These are phyloP conservation scores for Raffaelea albimanens DNA, from an alignment of 2,329 filamentous ascomycete genomes.

Conservation along the genomic window DNA sequence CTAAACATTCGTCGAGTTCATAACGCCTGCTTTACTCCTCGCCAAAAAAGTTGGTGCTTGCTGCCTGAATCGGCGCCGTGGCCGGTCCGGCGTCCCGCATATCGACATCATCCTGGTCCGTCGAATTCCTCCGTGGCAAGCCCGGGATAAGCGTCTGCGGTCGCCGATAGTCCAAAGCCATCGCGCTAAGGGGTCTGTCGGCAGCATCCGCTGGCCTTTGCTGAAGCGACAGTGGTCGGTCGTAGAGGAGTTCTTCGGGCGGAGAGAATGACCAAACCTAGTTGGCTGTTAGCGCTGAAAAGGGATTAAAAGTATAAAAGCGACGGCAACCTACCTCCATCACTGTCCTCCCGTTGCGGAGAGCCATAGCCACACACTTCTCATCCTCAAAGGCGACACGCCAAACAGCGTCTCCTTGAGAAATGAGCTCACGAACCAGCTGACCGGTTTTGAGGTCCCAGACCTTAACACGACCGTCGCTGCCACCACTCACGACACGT, in stretches of 20 bases:
- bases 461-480: constrained; percentile 95
- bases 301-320: background rate
- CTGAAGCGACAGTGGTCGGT: constrained; percentile 40
- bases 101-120: constrained; percentile 39
- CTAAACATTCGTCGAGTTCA: background rate
- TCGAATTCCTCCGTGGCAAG: constrained; percentile 23
- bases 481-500: constrained; percentile 89
- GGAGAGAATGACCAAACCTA: constrained; percentile 95
- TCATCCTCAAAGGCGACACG: constrained; percentile 96
- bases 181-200: constrained; percentile 41
- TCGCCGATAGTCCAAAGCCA: constrained; percentile 34
- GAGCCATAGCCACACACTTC: constrained; percentile 93
- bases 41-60: constrained; percentile 40
- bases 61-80: constrained; percentile 40
- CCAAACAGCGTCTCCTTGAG: constrained; percentile 92
- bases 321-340: constrained; percentile 60
- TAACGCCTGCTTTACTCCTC: constrained; percentile 25
- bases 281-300: background rate
- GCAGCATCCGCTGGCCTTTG: constrained; percentile 35
- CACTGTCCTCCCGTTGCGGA: constrained; percentile 73
- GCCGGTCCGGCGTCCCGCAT: constrained; percentile 49
- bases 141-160: constrained; percentile 20
- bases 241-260: constrained; percentile 57
- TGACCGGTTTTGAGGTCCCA: constrained; percentile 93
- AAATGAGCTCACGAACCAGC: constrained; percentile 81